A percentile compares a stretch with the other conserved stretches of the same genome.
Evolutionary conservation across 2,329 filamentous ascomycete species (phyloP).

Genomic region (Colletotrichum sojae): DNA sequence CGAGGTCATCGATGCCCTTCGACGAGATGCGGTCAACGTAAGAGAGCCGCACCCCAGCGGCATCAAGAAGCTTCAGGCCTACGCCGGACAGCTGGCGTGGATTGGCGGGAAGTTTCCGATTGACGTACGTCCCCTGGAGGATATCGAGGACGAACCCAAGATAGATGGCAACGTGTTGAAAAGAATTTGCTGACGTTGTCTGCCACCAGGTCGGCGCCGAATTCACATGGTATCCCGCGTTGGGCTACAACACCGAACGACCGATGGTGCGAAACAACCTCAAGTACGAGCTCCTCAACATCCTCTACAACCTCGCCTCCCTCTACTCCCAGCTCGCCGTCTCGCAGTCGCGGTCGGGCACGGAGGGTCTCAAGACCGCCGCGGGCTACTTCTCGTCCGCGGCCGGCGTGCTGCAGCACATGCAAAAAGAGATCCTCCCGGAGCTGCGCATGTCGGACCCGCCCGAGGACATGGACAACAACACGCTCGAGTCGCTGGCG

Average conservation of each 20-base stretch:
- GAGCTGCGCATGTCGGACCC: slow-evolving; percentile 85
- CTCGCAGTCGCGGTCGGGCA: slow-evolving; percentile 80
- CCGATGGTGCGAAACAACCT: slow-evolving; percentile 77
- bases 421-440: slow-evolving; percentile 82
- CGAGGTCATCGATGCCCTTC: slow-evolving; percentile 85
- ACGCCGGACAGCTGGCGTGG: slow-evolving; percentile 94
- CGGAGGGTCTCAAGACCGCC: slow-evolving; percentile 88
- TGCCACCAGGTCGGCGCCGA: slow-evolving; percentile 84
- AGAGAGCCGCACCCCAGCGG: slow-evolving; percentile 90
- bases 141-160: neutral
- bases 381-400: slow-evolving; percentile 92
- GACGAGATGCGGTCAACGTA: slow-evolving; percentile 89
- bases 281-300: slow-evolving; percentile 89
- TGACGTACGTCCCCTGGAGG: slow-evolving; percentile 71
- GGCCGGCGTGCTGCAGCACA: slow-evolving; percentile 85
- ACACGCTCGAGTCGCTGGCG: slow-evolving; percentile 86
- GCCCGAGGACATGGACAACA: slow-evolving; percentile 94
- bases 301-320: slow-evolving; percentile 93
- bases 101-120: slow-evolving; percentile 96
- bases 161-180: neutral
- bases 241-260: slow-evolving; percentile 89
- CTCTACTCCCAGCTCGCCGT: slow-evolving; percentile 94
- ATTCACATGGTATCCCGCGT: slow-evolving; percentile 94
- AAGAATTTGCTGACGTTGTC: neutral
- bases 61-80: slow-evolving; percentile 88